Conservation (phyloP, 2,329 filamentous ascomycete genomes). For the Cryphonectria parasitica region DNA sequence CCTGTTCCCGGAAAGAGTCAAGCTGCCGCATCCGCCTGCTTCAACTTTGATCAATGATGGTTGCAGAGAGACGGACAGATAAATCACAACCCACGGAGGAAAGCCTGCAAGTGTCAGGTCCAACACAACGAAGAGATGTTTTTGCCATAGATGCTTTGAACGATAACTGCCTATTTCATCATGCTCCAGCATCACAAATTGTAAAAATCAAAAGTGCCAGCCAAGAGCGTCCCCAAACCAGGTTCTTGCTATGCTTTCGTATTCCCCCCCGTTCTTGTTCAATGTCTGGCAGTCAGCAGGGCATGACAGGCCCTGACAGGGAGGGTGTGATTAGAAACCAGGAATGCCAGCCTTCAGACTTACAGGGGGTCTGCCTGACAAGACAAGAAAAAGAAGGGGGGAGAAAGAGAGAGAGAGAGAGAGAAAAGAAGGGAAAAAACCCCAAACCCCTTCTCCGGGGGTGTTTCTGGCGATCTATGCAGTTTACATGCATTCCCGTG, state of each 20-base stretch:
- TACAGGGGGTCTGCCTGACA: slow-evolving; percentile 2
- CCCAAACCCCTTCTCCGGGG: background rate
- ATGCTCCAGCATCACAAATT: background rate
- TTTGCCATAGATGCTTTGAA: background rate
- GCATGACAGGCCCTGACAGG: slow-evolving; percentile 7
- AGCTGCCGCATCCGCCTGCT: background rate
- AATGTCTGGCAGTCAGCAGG: slow-evolving; percentile 12
- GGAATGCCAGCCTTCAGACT: slow-evolving; percentile 10
- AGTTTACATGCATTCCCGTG: slow-evolving; percentile 11
- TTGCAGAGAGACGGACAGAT: background rate
- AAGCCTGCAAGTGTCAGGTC: too few species aligned
- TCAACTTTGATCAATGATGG: background rate
- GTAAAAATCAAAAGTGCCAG: background rate
- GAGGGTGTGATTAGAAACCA: slow-evolving; percentile 11
- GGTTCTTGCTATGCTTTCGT: background rate
- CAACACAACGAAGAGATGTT: background rate
- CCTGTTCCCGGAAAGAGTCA: slow-evolving; percentile 15
- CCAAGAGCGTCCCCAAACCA: background rate
- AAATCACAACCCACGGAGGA: background rate
- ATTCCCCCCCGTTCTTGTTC: background rate
- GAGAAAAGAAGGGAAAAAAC: background rate
- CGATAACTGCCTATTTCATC: background rate
- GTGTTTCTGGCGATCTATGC: slow-evolving; percentile 18
- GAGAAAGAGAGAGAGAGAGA: background rate
- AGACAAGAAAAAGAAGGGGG: background rate